Evolutionary conservation across 495 filamentous ascomycete genomes (phyloP).

Genomic region (Neurospora intermedia): DNA sequence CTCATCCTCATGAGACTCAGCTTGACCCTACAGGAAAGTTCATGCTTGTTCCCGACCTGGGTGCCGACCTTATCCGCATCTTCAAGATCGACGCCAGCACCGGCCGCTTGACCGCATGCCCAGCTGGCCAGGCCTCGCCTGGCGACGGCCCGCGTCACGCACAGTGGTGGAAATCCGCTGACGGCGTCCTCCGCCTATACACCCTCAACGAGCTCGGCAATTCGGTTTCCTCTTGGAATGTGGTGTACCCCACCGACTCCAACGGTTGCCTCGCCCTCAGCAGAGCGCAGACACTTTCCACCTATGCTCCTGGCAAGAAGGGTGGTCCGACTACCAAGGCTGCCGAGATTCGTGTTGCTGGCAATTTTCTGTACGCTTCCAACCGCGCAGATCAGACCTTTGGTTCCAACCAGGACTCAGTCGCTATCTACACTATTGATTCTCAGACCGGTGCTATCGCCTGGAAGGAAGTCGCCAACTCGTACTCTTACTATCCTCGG

Average conservation of each 20-base stretch:
- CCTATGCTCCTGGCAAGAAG: slow-evolving; percentile 22
- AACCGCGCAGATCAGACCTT: slow-evolving; percentile 36
- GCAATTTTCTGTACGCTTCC: slow-evolving; percentile 31
- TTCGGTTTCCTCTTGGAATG: slow-evolving; percentile 33
- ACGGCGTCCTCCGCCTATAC: slow-evolving; percentile 27
- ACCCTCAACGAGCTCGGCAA: slow-evolving; percentile 39
- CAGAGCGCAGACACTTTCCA: slow-evolving; percentile 27
- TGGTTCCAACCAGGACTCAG: slow-evolving; percentile 28
- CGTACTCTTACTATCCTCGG: slow-evolving; percentile 38
- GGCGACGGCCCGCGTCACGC: slow-evolving; percentile 38
- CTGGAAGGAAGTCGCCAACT: slow-evolving; percentile 29
- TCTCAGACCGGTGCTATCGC: slow-evolving; percentile 22
- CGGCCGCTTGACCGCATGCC: slow-evolving; percentile 27
- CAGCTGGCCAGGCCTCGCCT: slow-evolving; percentile 20
- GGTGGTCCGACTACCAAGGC: slow-evolving; percentile 31
- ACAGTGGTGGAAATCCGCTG: slow-evolving; percentile 28
- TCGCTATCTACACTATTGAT: slow-evolving; percentile 28
- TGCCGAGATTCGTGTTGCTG: slow-evolving; percentile 30
- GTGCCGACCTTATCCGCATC: slow-evolving; percentile 57
- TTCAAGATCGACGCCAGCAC: slow-evolving; percentile 40
- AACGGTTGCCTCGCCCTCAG: slow-evolving; percentile 23
- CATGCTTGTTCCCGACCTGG: slow-evolving; percentile 59
- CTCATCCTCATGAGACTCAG: slow-evolving; percentile 59
- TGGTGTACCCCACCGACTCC: slow-evolving; percentile 21
- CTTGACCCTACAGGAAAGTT: slow-evolving; percentile 58